Evolutionary conservation across 2,329 filamentous ascomycete species (phyloP).

Genomic region (Exophiala bonariae): DNA sequence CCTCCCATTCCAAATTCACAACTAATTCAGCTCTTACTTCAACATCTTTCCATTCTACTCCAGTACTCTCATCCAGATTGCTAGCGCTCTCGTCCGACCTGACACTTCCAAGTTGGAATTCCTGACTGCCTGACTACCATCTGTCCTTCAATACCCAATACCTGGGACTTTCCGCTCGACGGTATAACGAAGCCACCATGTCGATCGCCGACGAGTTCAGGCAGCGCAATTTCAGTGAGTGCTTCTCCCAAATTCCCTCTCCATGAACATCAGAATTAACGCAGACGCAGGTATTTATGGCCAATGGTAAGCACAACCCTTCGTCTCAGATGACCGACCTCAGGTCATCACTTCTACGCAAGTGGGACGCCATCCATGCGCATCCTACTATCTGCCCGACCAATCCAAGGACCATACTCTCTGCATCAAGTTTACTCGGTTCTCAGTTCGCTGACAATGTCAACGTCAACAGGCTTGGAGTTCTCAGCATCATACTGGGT

Average conservation of each 20-base stretch:
- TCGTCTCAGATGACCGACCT: conserved; percentile 24
- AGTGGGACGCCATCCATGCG: no score
- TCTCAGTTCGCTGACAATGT: not conserved
- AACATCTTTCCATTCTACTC: no score
- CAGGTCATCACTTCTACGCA: not conserved
- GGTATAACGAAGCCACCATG: conserved; percentile 42
- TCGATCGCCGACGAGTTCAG: conserved; percentile 63
- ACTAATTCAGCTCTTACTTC: no score
- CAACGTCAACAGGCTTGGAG: conserved; percentile 44
- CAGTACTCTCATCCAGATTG: no score
- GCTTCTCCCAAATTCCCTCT: conserved; percentile 14
- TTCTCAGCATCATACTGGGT: conserved; percentile 64
- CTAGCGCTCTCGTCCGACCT: no score
- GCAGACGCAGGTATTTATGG: conserved; percentile 61
- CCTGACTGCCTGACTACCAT: not conserved
- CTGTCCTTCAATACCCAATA: not conserved
- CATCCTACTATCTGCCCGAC: no score
- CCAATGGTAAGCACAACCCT: conserved; percentile 61
- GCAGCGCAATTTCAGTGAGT: conserved; percentile 67
- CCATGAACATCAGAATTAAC: not conserved
- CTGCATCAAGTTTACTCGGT: no score
- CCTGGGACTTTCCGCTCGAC: not conserved
- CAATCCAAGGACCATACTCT: no score
- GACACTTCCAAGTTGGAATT: not conserved
- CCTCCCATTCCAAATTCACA: no score